Conservation (phyloP, 768 basidiomycete species). For the Kondoa malvinella region DNA sequence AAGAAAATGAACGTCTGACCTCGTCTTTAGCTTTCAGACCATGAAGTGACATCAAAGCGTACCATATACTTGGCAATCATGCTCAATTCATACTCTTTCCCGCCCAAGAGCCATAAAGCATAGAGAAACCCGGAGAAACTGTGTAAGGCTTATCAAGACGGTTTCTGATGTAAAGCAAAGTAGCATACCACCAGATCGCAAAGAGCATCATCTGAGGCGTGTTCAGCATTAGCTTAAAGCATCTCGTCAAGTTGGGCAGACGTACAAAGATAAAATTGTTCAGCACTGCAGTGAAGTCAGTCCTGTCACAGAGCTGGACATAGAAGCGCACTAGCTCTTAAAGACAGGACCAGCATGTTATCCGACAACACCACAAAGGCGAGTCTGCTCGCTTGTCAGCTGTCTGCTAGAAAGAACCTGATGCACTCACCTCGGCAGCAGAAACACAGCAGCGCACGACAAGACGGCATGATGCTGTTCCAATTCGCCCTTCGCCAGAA, state of each 20-base stretch:
- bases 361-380: slow-evolving; percentile 3
- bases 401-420: not conserved
- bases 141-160: not conserved
- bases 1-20: slow-evolving; percentile 6
- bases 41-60: not conserved
- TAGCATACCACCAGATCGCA: slow-evolving; percentile 7
- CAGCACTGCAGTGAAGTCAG: no score
- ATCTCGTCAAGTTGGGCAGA: not conserved
- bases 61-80: slow-evolving; percentile 7
- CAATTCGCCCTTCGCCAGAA: not conserved
- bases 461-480: slow-evolving; percentile 7
- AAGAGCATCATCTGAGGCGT: slow-evolving; percentile 8
- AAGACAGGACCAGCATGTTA: slow-evolving; percentile 5
- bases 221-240: not conserved
- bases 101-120: slow-evolving; percentile 1
- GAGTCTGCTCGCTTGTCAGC: not conserved
- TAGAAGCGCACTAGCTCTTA: no score
- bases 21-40: not conserved
- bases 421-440: slow-evolving; percentile 8
- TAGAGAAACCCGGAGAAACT: slow-evolving; percentile 7
- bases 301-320: no score
- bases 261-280: not conserved
- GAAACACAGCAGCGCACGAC: slow-evolving; percentile 2
- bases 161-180: not conserved
- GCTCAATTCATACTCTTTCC: not conserved